Base-by-base conservation (phyloP, 2,329 filamentous ascomycete genomes). In the Whalleya microplaca region DNA sequence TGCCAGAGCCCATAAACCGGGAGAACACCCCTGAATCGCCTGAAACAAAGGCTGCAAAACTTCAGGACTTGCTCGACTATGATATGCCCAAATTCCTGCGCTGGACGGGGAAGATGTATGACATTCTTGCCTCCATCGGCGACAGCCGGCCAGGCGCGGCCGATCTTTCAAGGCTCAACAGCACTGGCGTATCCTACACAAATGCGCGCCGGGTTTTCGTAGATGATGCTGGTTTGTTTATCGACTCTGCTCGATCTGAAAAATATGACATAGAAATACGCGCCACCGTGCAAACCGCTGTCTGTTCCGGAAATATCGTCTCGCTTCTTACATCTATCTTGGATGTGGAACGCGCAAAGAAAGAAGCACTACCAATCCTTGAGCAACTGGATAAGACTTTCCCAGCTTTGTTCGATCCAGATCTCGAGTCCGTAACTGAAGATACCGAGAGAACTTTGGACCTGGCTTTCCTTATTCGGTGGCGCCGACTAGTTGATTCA, bases 11-110 rank as follows among this genome's bases (percentile, higher is more conserved):
- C 3, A 16, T 44, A 9, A 18, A 20, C 14, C 40, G 48, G 21
- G 45, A 55, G 21, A 45, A 52, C 40, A 42, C 20, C 29, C 53
- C 52, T 21, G 65, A 64, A n/a, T 57, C 56, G n/a, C 48, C 59
- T 14, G 61, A 64, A 19, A 58, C 65, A 23, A 58, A 58, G 27
- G 57, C 50, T 27, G 63, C 60, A 16, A 64, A 53, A 48, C 51
- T 68, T 6, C 57, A 65, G 32, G 68, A 69, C 29, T 52, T 69
- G 45, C 44, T 69, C 23, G 63, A 70, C 41, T 67, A 65, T 55
- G 68, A 66, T 27, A 55, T 69, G 19, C 68, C 68, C 14, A 66
- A 68, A 45, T 55, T 69, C 29, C 45, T 42, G 16, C 64, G 63
- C 32, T 67, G 67, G 60, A 63, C 58, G 42, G 58, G 53, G 9